Percentiles rank a stretch among this genome's conserved stretches.
These are phyloP conservation scores for Diaporthe australafricana DNA, from an alignment of 2,329 filamentous ascomycete species.

Conservation along the genomic window DNA sequence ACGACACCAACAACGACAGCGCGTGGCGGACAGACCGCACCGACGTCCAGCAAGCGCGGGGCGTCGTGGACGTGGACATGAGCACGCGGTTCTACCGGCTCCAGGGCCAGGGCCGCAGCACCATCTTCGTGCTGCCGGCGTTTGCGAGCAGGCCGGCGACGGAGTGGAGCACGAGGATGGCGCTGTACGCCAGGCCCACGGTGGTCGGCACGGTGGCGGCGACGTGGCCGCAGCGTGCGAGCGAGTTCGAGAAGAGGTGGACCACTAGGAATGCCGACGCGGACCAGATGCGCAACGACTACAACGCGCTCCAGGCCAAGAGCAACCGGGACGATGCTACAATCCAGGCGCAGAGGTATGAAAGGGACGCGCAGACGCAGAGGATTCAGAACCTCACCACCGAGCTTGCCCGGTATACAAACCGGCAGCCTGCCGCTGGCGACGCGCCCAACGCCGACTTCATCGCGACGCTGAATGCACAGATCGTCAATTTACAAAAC, in stretches of 20 bases:
- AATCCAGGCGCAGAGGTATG: background rate
- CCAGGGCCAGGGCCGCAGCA: slow-evolving; percentile 55
- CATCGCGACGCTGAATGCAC: background rate
- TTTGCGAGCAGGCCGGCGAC: slow-evolving; percentile 59
- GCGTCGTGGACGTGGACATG: slow-evolving; percentile 62
- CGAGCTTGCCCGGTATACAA: background rate
- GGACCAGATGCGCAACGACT: slow-evolving; percentile 26
- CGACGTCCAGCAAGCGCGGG: slow-evolving; percentile 50
- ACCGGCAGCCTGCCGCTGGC: background rate
- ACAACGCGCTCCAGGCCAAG: slow-evolving; percentile 20
- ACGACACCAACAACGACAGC: slow-evolving; percentile 52
- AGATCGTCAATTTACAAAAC: too few species aligned
- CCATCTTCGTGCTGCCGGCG: slow-evolving; percentile 66
- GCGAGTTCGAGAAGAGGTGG: slow-evolving; percentile 46
- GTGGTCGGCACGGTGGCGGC: slow-evolving; percentile 46
- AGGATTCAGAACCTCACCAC: background rate
- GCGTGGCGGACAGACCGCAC: slow-evolving; percentile 46
- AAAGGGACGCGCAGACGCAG: slow-evolving; percentile 17
- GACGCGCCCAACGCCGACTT: background rate
- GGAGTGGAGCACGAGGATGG: slow-evolving; percentile 56
- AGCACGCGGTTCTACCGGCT: slow-evolving; percentile 65
- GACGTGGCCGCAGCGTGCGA: slow-evolving; percentile 47
- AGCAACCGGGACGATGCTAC: slow-evolving; percentile 14
- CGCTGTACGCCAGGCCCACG: slow-evolving; percentile 53
- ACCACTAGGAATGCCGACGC: slow-evolving; percentile 36